Base-by-base conservation (phyloP, 768 basidiomycete genomes). In the Amylocystis lapponica region DNA sequence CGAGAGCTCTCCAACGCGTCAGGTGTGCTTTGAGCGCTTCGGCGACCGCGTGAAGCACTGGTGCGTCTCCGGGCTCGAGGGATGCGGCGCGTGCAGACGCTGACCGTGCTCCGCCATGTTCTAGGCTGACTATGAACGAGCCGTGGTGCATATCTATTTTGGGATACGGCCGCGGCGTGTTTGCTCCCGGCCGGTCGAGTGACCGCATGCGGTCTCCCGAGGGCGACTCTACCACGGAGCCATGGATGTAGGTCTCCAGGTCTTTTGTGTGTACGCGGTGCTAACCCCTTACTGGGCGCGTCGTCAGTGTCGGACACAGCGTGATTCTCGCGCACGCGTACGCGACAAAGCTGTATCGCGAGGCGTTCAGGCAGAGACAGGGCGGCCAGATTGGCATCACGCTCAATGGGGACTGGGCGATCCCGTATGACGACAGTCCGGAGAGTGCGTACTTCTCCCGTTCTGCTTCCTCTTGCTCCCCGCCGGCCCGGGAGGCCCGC, bases 1-100 rank as follows among this genome's bases (percentile, higher is more conserved):
- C 31, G 17, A 37, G 20, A 27, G 33, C 16, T 25, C 11, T 43
- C 36, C n/a, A 25, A 27, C 37, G 39, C n/a, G 79, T 82, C 46
- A 81, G 78, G 66, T 85, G 35, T 85, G 84, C 64, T 89, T 89
- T 60, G 71, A 81, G 52, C 66, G 74, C 12, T 88, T 84, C 55
- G 86, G 86, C 17, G 81, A 83, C 60, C 74, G 83, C 46, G 85
- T 88, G 52, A 80, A 84, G 62, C 67, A 83, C 59, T 86, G 84
- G 86, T 78, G 51, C 31, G 61, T 53, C 22, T 48, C 37, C n/a
- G 19, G 29, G 12, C 39, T 43, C 32, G 5, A 16, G 14, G 21
- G 22, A 14, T 17, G 19, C 13, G 21, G 26, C 34, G 50, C 53
- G 78, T 67, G 21, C 38, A 30, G 3, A n/a, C 25, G 16, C 17